Percentiles rank a stretch among this genome's conserved stretches.
These are phyloP conservation scores for Fusarium napiforme DNA, from an alignment of 2,329 filamentous ascomycete species.

Conservation along the genomic window DNA sequence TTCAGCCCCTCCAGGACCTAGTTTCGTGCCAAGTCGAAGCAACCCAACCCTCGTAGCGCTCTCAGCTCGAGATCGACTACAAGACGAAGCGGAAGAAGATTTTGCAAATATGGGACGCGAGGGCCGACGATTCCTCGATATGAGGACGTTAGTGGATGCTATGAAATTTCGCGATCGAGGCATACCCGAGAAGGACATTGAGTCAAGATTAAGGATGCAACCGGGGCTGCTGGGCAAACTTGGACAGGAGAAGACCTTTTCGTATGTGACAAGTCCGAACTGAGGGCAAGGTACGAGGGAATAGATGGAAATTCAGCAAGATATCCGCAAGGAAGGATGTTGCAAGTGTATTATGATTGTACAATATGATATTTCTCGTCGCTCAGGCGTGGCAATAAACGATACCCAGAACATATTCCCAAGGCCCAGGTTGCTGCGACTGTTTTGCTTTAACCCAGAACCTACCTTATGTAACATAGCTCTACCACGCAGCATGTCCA, in stretches of 20 bases:
- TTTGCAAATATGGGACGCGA: slow-evolving; percentile 53
- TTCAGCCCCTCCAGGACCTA: slow-evolving; percentile 39
- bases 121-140: slow-evolving; percentile 59
- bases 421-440: neutral
- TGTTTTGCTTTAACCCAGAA: neutral
- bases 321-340: slow-evolving; percentile 2
- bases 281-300: slow-evolving; percentile 7
- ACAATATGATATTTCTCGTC: slow-evolving; percentile 26
- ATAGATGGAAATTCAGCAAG: neutral
- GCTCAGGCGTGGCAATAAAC: slow-evolving; percentile 16
- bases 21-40: slow-evolving; percentile 47
- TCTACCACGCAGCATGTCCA: slow-evolving; percentile 71
- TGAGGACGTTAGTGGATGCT: slow-evolving; percentile 59
- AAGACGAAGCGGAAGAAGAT: slow-evolving; percentile 58
- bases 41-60: slow-evolving; percentile 63
- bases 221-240: slow-evolving; percentile 58
- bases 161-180: slow-evolving; percentile 58
- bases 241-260: slow-evolving; percentile 55
- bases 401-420: slow-evolving; percentile 23
- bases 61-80: slow-evolving; percentile 58
- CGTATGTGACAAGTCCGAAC: slow-evolving; percentile 48
- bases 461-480: neutral
- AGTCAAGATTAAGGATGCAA: slow-evolving; percentile 58
- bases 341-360: slow-evolving; percentile 26
- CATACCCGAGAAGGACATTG: slow-evolving; percentile 54